Evolutionary conservation across 805 yeast genomes (phyloP), one percentile per base, ranked within the genome.

Genomic region (Saccharomycopsis oosterbeekiorum): DNA sequence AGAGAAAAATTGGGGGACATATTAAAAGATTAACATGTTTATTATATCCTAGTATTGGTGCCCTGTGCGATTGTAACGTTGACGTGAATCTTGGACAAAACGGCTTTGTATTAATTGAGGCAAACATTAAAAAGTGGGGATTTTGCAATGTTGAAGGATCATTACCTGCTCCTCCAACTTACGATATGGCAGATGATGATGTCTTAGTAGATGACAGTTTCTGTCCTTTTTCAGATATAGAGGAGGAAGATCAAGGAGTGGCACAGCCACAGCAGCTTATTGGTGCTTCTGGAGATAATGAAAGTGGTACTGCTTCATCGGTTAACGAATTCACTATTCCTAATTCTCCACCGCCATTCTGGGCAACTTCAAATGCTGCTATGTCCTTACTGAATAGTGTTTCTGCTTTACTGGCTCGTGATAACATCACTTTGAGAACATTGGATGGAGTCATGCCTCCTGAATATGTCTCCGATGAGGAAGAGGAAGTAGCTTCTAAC

Each of bases 71-170:
- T 4, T 88, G 97, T 67, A 81, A 85, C 8, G 76, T 94, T n/a
- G 92, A 88, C 71, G 96, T 88, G 11, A 94, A 90, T 69, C 74
- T 94, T 60, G 99, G 99, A 19, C 93, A 89, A 67, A 78, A 84
- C 61, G 97, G 97, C 1, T 91, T 82, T 73, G 97, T 92, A 1
- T 90, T 81, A 69, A 89, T 92, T 57, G 97, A 92, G 70, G 97
- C 89, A 1, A 90, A 91, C 70, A 96, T 92, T 43, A 91, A 91
- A 70, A 90, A 88, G 70, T 91, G 97, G 97, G 96, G 97, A 5
- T 86, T 87, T 68, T 97, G 96, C n/a, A 93, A 94, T 2, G 78
- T 64, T 10, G 88, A 86, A 66, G 99, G 98, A 1, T 81, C 80
- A 57, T 86, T 91, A 62, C 86, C 96, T 2, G 96, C 98, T 4